Base-by-base conservation (phyloP, 2,329 filamentous ascomycete species). In the Aspergillus japonicus region DNA sequence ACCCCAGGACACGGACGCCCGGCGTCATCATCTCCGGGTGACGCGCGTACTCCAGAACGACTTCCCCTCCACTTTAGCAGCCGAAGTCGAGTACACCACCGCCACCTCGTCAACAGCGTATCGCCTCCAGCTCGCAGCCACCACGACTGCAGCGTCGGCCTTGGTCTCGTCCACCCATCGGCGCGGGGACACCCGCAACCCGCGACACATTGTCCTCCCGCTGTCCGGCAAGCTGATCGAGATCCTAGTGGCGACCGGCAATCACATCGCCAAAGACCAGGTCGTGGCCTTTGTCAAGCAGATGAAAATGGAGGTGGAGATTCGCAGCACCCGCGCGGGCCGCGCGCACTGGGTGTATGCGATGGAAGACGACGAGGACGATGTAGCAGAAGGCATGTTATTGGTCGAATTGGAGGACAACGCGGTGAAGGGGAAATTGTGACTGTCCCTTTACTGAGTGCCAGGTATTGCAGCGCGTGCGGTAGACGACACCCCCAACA, bases 221-320 rank as follows among this genome's bases (percentile, higher is more conserved):
- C 81, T 88, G 14, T 79, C 83, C 0, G 86, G 86, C 0, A 86
- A 83, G 60, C 64, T 88, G 26, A 81, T 87, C 1, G 86, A 88
- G 68, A 73, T 88, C 1, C 66, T 84, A 2, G 83, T 88, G 0
- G 78, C 83, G 5, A 78, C 79, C 4, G 83, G 83, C 0, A 82
- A 85, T 60, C 64, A 69, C 6, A 73, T 85, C 0, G 70, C 69
- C 21, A 75, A 81, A 61, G 83, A 84, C 1, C 81, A 87, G 44
- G 73, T 82, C 0, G 75, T 88, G 64, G 83, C 77, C 7, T 84
- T 88, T 19, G 81, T 88, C 21, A 83, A 84, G 71, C 86, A 88
- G 71, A 88, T 88, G 85, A 88, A 88, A 72, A 89, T 88, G 86
- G 86, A 89, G 64, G 71, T 88, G n/a, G 86, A 88, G 66, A 81